Evolutionary conservation across 2,329 filamentous ascomycete genomes (phyloP), one percentile per base, ranked within the genome.

Genomic region (Niveomyces coronatus): DNA sequence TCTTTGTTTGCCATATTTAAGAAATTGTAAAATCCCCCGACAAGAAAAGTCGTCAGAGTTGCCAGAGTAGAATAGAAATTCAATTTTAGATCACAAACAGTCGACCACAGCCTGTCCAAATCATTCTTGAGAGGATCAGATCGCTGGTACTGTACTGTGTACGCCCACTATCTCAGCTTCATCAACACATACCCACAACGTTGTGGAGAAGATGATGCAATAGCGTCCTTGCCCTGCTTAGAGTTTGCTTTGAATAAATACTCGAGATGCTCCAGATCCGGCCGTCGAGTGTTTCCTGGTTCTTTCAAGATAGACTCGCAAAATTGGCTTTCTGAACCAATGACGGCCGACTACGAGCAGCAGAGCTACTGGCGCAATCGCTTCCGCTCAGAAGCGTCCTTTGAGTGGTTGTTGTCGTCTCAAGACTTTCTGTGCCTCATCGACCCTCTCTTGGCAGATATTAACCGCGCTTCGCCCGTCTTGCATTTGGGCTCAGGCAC

Each of bases 401-500:
- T 70, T 40, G 68, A 71, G 47, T 71, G 68, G 67, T 58, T 71
- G 13, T 44, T 59, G 11, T 43, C 62, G 3, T 70, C 67, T 0
- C 42, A 51, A 1, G 53, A 56, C 10, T 67, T 71, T 44, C 50
- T 67, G 40, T 42, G 49, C 19, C 47, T 67, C 38, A 38, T 68
- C 20, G 50, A 58, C 19, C 64, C 65, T 1, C 44, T 60, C 24
- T 56, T 71, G 4, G 37, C 43, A 7, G 38, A 23, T 0, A 47
- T 63, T 11, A 31, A 42, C 9, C 43, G 41, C 3, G 46, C 50
- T 19, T 45, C 56, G 16, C 49, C 46, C 10, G 61, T 71, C 44
- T 56, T 71, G 5, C 63, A 71, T 30, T 45, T 71, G 3, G 68
- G 68, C 39, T 64, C 56, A 31, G 68, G 68, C 10, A 71, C 66